Evolutionary conservation across 2,329 filamentous ascomycete genomes (phyloP).

Genomic region (Monilinia vaccinii-corymbosi): DNA sequence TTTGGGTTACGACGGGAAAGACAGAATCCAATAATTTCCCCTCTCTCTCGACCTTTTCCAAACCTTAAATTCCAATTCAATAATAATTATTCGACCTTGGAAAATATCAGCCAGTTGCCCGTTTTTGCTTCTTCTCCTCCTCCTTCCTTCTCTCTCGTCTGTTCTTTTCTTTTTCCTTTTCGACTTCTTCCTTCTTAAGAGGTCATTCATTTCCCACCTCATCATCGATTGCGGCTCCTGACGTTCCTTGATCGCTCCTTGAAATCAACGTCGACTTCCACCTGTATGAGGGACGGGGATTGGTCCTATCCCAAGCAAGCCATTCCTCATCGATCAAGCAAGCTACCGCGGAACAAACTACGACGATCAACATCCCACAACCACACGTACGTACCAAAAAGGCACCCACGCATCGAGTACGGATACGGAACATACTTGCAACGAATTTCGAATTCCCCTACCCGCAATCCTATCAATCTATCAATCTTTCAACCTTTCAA

Average conservation of each 20-base stretch:
- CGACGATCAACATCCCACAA: neutral
- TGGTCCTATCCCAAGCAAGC: neutral
- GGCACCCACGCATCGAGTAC: too few species aligned
- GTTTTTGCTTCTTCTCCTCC: too few species aligned
- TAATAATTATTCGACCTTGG: too few species aligned
- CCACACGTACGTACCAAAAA: neutral
- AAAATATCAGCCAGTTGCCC: too few species aligned
- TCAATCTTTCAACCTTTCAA: too few species aligned
- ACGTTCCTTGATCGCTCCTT: neutral
- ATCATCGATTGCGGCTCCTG: slow-evolving; percentile 5
- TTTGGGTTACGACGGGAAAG: neutral
- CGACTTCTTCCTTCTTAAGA: too few species aligned
- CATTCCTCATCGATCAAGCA: neutral
- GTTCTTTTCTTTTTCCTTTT: neutral
- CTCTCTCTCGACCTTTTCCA: neutral
- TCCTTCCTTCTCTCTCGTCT: too few species aligned
- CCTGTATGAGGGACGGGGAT: neutral
- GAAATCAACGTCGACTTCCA: neutral
- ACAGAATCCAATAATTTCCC: neutral
- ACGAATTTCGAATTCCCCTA: neutral
- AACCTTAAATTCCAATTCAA: neutral
- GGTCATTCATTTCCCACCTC: too few species aligned
- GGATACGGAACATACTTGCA: too few species aligned
- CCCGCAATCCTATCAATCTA: too few species aligned
- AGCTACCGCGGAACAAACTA: neutral